A percentile compares a stretch with the other conserved stretches of the same genome.
Evolutionary conservation across 2,329 filamentous ascomycete genomes (phyloP).

Genomic region (Fusarium buxicola): DNA sequence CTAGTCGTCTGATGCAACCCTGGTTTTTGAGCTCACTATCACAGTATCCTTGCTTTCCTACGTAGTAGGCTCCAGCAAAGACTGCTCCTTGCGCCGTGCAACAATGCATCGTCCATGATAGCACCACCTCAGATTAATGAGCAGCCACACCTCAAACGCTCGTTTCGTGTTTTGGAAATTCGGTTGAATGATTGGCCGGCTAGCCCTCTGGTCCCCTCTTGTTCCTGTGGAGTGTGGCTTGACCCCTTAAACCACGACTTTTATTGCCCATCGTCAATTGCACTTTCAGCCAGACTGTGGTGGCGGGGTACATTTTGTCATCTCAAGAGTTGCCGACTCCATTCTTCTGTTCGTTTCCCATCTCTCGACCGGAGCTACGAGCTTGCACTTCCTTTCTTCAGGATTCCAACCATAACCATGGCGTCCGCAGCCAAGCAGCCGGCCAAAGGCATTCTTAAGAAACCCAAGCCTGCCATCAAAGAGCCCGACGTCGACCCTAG

Average conservation of each 20-base stretch:
- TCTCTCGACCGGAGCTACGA: constrained; percentile 2
- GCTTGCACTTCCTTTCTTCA: constrained; percentile 11
- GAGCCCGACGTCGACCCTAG: constrained; percentile 55
- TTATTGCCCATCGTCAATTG: constrained; percentile 10
- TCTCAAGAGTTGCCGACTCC: neutral
- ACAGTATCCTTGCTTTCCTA: neutral
- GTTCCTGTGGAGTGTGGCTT: constrained; percentile 27
- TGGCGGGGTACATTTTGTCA: constrained; percentile 17
- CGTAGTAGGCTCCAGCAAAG: neutral
- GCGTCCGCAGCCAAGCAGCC: constrained; percentile 50
- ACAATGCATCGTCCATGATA: constrained; percentile 36
- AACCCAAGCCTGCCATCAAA: constrained; percentile 48
- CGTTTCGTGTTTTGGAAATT: neutral
- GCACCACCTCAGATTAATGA: constrained; percentile 7
- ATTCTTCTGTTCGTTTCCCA: constrained; percentile 5
- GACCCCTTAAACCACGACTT: constrained; percentile 2
- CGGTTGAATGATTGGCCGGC: constrained; percentile 1
- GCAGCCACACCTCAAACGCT: constrained; percentile 11
- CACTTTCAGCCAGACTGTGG: constrained; percentile 16
- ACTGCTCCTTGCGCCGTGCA: constrained; percentile 16
- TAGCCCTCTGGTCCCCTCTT: neutral
- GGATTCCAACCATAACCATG: constrained; percentile 34
- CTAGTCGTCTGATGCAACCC: constrained; percentile 11
- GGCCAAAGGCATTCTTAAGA: constrained; percentile 71
- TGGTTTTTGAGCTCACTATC: neutral